Base-by-base conservation (phyloP, 495 filamentous ascomycete genomes). In the Chaetomidium leptoderma region DNA sequence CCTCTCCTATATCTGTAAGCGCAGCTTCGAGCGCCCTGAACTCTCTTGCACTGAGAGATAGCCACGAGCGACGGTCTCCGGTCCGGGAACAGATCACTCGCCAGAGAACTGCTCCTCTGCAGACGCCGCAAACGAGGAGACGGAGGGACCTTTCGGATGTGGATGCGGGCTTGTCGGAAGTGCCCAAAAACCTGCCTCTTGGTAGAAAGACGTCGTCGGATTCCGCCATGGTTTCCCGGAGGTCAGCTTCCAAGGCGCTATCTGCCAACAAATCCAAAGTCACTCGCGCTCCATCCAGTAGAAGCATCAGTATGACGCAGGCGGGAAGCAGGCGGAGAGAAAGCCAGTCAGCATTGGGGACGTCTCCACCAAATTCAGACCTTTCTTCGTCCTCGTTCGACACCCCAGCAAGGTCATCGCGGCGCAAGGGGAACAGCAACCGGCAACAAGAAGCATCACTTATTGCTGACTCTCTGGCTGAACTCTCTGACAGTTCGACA, bases 11-110 rank as follows among this genome's bases (percentile, higher is more conserved):
- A 17, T 76, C 77, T 11, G 62, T 80, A 11, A 75, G 72, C 24
- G 77, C 77, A 39, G 77, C 77, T 7, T 76, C 77, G 26, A 80
- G 72, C 40, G 77, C 77, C 2, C 47, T 80, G 30, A 74, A 66
- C 32, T 65, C 73, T 14, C 51, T 70, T 40, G 47, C 61, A 13
- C 47, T 70, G 24, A 66, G 64, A 52, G 71, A 73, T 16, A 65
- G 51, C 32, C 13, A 33, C 8, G 53, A 58, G 13, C 53, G 48
- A 2, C 39, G 21, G 14, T 55, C 54, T 3, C 58, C 61, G 2
- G 52, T 52, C 33, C 36, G 62, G 21, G 62, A 60, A 9, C 55
- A 21, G 48, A 58, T 50, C 24, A 55, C 29, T 23, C 51, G 58
- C 6, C 39, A 46, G 48, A 57, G 51, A 29, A 62, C 61, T 19